Evolutionary conservation across 257 asterid genomes (phyloP).

Genomic region (Ilex asprella): DNA sequence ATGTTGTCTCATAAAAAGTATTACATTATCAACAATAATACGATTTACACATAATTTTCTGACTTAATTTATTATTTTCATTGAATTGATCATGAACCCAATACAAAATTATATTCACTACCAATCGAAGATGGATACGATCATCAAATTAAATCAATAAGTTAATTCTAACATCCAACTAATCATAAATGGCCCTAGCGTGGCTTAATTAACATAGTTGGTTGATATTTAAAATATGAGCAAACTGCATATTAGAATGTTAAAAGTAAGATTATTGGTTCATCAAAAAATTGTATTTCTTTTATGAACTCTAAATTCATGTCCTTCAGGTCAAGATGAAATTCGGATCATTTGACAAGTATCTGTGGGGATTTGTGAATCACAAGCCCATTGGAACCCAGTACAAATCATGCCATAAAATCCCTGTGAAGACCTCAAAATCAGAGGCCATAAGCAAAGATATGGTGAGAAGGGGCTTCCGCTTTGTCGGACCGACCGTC

Average conservation of each 20-base stretch:
- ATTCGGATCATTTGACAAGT: constrained; percentile 51
- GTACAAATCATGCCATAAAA: constrained; percentile 57
- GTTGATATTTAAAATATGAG: background rate
- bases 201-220: too few relatives aligned
- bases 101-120: too few relatives aligned
- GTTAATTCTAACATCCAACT: too few relatives aligned
- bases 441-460: constrained; percentile 83
- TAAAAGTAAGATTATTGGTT: background rate
- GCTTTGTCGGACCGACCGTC: constrained; percentile 72
- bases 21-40: too few relatives aligned
- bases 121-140: too few relatives aligned
- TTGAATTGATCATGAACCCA: too few relatives aligned
- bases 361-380: constrained; percentile 74
- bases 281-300: background rate
- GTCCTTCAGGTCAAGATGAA: constrained; percentile 41
- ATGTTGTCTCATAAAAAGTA: too few relatives aligned
- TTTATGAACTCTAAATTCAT: background rate
- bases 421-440: constrained; percentile 81
- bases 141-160: too few relatives aligned
- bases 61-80: too few relatives aligned
- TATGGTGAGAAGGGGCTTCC: constrained; percentile 74
- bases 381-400: constrained; percentile 48
- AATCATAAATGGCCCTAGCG: too few relatives aligned
- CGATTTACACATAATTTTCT: too few relatives aligned
- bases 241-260: background rate